These are phyloP conservation scores for Suillus ampliporus DNA, from an alignment of 768 basidiomycete genomes.

Conservation along the genomic window DNA sequence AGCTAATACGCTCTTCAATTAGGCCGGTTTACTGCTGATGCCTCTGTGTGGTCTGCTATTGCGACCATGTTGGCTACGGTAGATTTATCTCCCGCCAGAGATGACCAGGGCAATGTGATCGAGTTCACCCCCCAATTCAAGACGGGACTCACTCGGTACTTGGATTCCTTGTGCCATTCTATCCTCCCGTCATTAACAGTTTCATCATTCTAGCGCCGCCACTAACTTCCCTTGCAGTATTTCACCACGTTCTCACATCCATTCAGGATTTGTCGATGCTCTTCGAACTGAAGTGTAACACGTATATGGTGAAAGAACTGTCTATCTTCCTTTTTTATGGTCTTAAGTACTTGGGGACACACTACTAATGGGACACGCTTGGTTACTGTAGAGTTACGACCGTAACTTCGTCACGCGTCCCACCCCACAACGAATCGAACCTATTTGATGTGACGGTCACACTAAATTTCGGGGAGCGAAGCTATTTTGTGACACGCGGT, in stretches of 20 bases:
- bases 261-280: neutral
- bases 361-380: no score
- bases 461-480: no score
- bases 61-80: constrained; percentile 13
- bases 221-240: neutral
- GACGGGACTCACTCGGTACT: constrained; percentile 1
- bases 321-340: neutral
- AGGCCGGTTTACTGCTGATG: constrained; percentile 16
- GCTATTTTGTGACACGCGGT: no score
- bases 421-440: no score
- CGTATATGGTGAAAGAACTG: neutral
- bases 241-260: neutral
- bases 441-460: no score
- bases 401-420: no score
- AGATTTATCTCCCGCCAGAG: constrained; percentile 1
- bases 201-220: neutral
- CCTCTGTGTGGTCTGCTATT: constrained; percentile 13
- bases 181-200: neutral
- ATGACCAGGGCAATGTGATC: constrained; percentile 10
- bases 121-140: constrained; percentile 9
- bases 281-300: neutral
- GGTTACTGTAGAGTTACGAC: no score
- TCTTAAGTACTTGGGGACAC: no score
- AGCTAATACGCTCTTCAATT: neutral
- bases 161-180: neutral